Evolutionary conservation across 1,139 yeast species (phyloP).

Genomic region (Hansenula anomala): DNA sequence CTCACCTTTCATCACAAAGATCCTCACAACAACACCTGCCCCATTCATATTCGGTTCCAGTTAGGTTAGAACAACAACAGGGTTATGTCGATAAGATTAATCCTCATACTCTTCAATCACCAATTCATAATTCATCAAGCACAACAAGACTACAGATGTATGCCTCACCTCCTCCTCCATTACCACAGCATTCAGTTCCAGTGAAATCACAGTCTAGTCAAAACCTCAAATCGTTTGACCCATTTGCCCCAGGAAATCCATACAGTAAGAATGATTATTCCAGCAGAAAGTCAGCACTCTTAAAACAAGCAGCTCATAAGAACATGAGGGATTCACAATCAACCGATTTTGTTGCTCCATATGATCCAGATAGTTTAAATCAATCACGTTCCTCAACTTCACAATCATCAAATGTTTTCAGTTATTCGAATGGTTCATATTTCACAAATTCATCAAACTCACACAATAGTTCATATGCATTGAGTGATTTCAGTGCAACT

Average conservation of each 20-base stretch:
- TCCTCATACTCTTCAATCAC: background rate
- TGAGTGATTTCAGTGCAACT: slow-evolving; percentile 76
- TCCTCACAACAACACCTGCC: slow-evolving; percentile 6
- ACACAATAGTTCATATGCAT: slow-evolving; percentile 31
- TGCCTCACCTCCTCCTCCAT: slow-evolving; percentile 12
- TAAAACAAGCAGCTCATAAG: slow-evolving; percentile 10
- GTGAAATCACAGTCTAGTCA: slow-evolving; percentile 13
- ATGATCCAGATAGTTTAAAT: slow-evolving; percentile 24
- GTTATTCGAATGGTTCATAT: slow-evolving; percentile 24
- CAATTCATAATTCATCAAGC: background rate
- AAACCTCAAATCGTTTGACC: slow-evolving; percentile 7
- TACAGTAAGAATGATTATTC: slow-evolving; percentile 1
- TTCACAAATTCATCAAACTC: slow-evolving; percentile 22
- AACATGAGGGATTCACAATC: slow-evolving; percentile 4
- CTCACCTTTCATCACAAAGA: background rate
- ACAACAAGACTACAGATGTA: background rate
- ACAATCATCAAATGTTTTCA: slow-evolving; percentile 20
- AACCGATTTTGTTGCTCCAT: slow-evolving; percentile 21
- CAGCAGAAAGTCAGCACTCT: slow-evolving; percentile 2
- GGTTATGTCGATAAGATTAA: background rate
- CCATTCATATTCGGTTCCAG: slow-evolving; percentile 23
- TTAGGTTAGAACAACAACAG: slow-evolving; percentile 3
- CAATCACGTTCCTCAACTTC: slow-evolving; percentile 21
- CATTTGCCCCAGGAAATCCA: slow-evolving; percentile 6
- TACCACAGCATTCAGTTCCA: slow-evolving; percentile 17